Conservation (phyloP, 1,139 yeast genomes). For the Candida sp. region DNA sequence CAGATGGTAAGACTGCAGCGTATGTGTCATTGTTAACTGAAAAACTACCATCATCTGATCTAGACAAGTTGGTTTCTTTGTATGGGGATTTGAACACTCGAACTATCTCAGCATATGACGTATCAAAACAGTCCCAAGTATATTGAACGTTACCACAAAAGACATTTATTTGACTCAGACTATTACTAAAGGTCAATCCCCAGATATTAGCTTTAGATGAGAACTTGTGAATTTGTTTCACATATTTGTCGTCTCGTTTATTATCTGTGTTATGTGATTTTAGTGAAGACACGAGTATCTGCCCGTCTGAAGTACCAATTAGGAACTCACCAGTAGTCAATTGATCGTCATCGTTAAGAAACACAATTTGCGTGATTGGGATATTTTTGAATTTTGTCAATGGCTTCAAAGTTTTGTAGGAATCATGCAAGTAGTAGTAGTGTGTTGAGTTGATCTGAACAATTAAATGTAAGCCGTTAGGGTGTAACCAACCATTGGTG, state of each 20-base stretch:
- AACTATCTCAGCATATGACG: constrained; percentile 22
- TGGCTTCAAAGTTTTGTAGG: constrained; percentile 29
- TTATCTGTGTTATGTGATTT: constrained; percentile 21
- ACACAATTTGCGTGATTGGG: constrained; percentile 22
- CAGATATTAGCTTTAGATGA: constrained; percentile 7
- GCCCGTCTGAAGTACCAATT: constrained; percentile 26
- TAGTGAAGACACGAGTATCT: constrained; percentile 23
- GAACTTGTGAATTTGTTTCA: constrained; percentile 25
- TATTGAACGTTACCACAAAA: constrained; percentile 16
- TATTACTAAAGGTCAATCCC: constrained; percentile 22
- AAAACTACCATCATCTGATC: constrained; percentile 8
- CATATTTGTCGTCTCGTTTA: constrained; percentile 36
- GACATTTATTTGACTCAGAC: constrained; percentile 20
- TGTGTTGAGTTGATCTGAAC: constrained; percentile 20
- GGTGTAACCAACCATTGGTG: constrained; percentile 36
- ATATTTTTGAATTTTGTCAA: constrained; percentile 31
- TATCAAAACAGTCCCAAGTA: constrained; percentile 37
- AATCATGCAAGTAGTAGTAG: constrained; percentile 30
- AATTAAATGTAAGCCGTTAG: constrained; percentile 34
- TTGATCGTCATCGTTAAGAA: constrained; percentile 9
- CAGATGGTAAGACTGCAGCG: constrained; percentile 12
- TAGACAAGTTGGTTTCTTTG: constrained; percentile 8
- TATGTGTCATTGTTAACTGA: constrained; percentile 12
- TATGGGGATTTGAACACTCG: constrained; percentile 27
- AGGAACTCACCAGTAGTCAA: constrained; percentile 26